phyloP scores from a whole-genome alignment of 805 yeast genomes.

The Yarrowia sp. region DNA sequence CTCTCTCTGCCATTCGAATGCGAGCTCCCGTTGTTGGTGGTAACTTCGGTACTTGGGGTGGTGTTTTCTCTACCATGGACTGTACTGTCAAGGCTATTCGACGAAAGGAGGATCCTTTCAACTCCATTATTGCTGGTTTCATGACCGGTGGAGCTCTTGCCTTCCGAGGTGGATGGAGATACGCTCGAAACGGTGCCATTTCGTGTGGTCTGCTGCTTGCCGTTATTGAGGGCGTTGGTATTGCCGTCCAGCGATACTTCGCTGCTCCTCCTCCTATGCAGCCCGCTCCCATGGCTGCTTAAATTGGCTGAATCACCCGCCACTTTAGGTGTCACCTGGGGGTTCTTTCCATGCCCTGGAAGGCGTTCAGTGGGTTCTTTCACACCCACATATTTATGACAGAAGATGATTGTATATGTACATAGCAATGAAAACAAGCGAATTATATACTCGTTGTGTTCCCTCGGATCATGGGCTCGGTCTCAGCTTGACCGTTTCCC shows the following conservation, averaged over 20 bases:
- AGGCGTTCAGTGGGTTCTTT: constrained; percentile 23
- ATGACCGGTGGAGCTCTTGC: constrained; percentile 98
- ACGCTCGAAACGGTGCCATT: constrained; percentile 93
- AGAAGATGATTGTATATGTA: constrained; percentile 36
- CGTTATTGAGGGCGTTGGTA: constrained; percentile 97
- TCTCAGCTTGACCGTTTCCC: too few relatives aligned
- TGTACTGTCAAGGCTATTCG: constrained; percentile 95
- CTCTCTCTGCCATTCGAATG: constrained; percentile 87
- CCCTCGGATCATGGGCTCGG: too few relatives aligned
- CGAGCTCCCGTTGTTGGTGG: constrained; percentile 99
- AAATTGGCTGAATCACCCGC: constrained; percentile 27
- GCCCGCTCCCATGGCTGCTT: constrained; percentile 43
- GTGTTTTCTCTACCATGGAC: constrained; percentile 92
- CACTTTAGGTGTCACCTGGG: background rate
- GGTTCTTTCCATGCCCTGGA: background rate
- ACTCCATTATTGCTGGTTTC: constrained; percentile 96
- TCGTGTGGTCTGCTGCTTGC: constrained; percentile 97
- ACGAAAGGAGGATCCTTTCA: constrained; percentile 98
- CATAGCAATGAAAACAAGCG: constrained; percentile 31
- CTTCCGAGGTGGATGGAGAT: constrained; percentile 98
- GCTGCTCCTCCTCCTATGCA: constrained; percentile 54
- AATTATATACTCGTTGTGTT: background rate
- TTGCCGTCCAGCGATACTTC: constrained; percentile 89
- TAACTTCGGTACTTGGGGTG: constrained; percentile 99
- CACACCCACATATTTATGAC: constrained; percentile 36